Conservation (phyloP, 345 rosid genomes). For the Hevea brasiliensis region DNA sequence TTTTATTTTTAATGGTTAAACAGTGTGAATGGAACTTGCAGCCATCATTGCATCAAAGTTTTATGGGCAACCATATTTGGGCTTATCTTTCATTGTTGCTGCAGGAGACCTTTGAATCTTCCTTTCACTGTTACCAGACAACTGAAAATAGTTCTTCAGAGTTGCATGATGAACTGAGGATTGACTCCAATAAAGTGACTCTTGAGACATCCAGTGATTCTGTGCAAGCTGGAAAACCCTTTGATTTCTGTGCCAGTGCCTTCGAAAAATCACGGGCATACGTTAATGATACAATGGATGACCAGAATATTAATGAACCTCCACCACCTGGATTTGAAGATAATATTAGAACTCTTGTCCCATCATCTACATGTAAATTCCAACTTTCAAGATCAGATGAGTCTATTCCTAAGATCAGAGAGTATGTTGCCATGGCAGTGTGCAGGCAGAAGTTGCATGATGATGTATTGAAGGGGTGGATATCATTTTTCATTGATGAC, state of each 20-base stretch:
- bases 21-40: neutral
- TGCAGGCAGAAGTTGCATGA: slow-evolving; percentile 83
- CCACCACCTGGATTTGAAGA: slow-evolving; percentile 71
- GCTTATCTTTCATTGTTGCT: slow-evolving; percentile 14
- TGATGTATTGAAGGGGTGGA: slow-evolving; percentile 63
- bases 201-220: slow-evolving; percentile 25
- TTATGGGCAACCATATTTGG: slow-evolving; percentile 2
- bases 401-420: slow-evolving; percentile 45
- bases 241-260: slow-evolving; percentile 28
- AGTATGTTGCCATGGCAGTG: slow-evolving; percentile 62
- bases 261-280: slow-evolving; percentile 41
- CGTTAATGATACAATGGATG: slow-evolving; percentile 36
- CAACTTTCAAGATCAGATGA: slow-evolving; percentile 42
- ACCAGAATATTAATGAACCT: slow-evolving; percentile 50
- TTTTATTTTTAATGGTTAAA: neutral
- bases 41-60: neutral
- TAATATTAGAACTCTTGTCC: slow-evolving; percentile 25
- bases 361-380: slow-evolving; percentile 40
- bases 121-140: slow-evolving; percentile 20
- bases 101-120: slow-evolving; percentile 46
- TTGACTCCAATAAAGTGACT: slow-evolving; percentile 26
- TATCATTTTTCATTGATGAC: slow-evolving; percentile 41
- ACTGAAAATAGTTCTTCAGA: slow-evolving; percentile 20
- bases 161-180: slow-evolving; percentile 26
- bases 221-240: slow-evolving; percentile 32